These are phyloP conservation scores for Pseudoscleropodium purum DNA, from an alignment of 225 moss, liverwort and hornwort genomes.

Conservation along the genomic window DNA sequence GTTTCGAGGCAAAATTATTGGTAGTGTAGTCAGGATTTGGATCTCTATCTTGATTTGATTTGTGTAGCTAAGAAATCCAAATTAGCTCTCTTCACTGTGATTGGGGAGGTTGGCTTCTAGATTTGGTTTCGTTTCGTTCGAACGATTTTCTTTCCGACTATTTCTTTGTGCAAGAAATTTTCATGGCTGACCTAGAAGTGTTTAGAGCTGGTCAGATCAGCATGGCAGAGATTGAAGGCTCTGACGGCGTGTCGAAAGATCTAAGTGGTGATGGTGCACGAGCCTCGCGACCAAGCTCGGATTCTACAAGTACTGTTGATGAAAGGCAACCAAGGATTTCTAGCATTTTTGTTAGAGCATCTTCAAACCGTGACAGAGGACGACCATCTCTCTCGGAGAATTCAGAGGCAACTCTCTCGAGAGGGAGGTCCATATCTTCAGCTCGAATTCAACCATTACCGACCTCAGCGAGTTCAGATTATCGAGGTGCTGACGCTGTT, in stretches of 20 bases:
- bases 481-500: slow-evolving; percentile 6
- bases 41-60: neutral
- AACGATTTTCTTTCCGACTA: neutral
- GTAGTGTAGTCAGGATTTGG: neutral
- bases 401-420: slow-evolving; percentile 1
- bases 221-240: slow-evolving; percentile 27
- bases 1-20: neutral
- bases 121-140: neutral
- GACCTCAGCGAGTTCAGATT: neutral
- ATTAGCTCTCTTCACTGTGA: neutral
- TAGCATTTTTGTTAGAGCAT: slow-evolving; percentile 1
- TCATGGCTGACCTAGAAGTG: neutral
- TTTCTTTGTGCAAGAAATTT: neutral
- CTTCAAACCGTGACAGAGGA: slow-evolving; percentile 19
- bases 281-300: slow-evolving; percentile 12
- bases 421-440: slow-evolving; percentile 13
- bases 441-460: slow-evolving; percentile 29
- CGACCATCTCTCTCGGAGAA: slow-evolving; percentile 13
- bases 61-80: neutral
- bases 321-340: slow-evolving; percentile 4
- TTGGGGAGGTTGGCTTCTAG: neutral
- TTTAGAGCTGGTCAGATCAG: slow-evolving; percentile 3
- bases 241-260: slow-evolving; percentile 6
- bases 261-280: slow-evolving; percentile 1
- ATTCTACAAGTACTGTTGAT: slow-evolving; percentile 7